These are phyloP conservation scores for Skeletonema tropicum DNA, from an alignment of 108 stramenopile genomes.

Conservation along the genomic window DNA sequence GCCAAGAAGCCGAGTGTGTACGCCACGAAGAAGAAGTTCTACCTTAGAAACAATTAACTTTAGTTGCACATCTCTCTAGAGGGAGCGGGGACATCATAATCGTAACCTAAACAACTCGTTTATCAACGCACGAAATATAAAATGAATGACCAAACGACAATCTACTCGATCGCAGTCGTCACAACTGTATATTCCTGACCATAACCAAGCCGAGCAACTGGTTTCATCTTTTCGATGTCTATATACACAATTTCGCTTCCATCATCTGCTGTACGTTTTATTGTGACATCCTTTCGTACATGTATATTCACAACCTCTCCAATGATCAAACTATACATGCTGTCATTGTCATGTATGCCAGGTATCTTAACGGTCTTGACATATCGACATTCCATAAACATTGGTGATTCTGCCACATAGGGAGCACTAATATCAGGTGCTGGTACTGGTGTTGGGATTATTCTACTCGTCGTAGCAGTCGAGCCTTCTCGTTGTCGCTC, in stretches of 20 bases:
- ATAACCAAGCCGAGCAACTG: constrained; percentile 30
- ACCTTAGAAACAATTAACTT: too few relatives aligned
- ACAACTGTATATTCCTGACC: constrained; percentile 40
- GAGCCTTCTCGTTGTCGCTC: not conserved
- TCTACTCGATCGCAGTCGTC: not conserved
- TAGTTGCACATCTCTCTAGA: too few relatives aligned
- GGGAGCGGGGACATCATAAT: too few relatives aligned
- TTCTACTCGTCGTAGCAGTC: not conserved
- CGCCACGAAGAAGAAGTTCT: too few relatives aligned
- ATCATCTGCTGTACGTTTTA: not conserved
- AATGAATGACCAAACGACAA: too few relatives aligned
- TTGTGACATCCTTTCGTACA: constrained; percentile 14
- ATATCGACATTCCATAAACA: constrained; percentile 30
- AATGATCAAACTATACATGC: constrained; percentile 34
- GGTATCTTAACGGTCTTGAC: constrained; percentile 30
- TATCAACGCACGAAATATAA: too few relatives aligned
- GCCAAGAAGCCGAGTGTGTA: too few relatives aligned
- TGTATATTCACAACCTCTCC: constrained; percentile 37
- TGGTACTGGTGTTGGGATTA: constrained; percentile 15
- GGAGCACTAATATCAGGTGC: constrained; percentile 27
- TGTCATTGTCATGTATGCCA: constrained; percentile 16
- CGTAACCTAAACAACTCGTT: too few relatives aligned
- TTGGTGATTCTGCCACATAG: constrained; percentile 14
- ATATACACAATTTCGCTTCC: not conserved
- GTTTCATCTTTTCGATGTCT: constrained; percentile 21